These are phyloP conservation scores for Torulaspora globosa DNA, from an alignment of 1,139 yeast species.

Conservation along the genomic window DNA sequence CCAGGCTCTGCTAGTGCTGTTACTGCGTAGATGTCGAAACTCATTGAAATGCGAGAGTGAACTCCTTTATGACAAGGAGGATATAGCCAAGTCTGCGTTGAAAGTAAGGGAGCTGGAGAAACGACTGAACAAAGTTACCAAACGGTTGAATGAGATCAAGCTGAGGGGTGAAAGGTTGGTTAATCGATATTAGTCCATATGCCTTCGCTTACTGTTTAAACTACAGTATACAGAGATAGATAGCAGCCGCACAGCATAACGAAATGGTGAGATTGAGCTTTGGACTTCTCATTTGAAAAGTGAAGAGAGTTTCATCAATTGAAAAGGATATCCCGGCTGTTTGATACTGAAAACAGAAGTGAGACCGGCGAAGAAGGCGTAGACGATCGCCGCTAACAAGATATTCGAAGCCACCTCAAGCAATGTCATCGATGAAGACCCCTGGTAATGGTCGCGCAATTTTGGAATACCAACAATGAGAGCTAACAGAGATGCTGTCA, in stretches of 20 bases:
- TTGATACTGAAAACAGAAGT: constrained; percentile 55
- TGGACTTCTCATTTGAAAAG: constrained; percentile 11
- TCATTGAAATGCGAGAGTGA: constrained; percentile 26
- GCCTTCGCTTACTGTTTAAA: background rate
- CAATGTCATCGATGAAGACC: constrained; percentile 32
- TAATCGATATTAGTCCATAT: background rate
- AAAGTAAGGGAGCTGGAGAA: constrained; percentile 16
- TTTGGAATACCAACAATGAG: constrained; percentile 50
- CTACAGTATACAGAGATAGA: background rate
- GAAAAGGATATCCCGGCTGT: constrained; percentile 60
- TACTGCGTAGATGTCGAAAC: constrained; percentile 25
- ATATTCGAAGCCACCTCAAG: constrained; percentile 46
- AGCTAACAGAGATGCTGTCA: constrained; percentile 48
- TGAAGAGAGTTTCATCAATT: constrained; percentile 35
- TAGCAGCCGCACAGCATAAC: background rate
- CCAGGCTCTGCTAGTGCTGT: constrained; percentile 31
- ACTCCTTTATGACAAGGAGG: constrained; percentile 17
- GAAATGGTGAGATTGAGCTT: background rate
- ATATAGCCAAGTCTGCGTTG: background rate
- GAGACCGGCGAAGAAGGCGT: constrained; percentile 51
- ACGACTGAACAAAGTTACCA: constrained; percentile 15
- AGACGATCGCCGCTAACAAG: constrained; percentile 41
- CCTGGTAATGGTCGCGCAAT: constrained; percentile 37
- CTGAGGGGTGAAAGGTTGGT: constrained; percentile 10
- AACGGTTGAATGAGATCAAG: constrained; percentile 14